Base-by-base conservation (phyloP, 2,329 filamentous ascomycete species). In the Orbilia oligospora region DNA sequence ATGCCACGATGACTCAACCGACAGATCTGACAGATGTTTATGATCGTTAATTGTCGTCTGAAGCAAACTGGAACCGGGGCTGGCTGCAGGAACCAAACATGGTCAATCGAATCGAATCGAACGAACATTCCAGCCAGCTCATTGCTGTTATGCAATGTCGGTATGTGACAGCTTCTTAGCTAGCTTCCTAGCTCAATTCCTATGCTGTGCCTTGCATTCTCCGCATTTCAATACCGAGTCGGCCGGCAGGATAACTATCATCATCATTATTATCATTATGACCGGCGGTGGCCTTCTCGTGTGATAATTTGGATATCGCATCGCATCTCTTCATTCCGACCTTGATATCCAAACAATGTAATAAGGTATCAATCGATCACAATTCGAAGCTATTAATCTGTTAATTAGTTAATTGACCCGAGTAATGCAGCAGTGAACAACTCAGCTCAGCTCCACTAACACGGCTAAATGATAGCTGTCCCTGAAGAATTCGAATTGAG, bases 151-250 rank as follows among this genome's bases (percentile, higher is more conserved):
- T 51, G 48, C 48, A 12, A 51, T 8, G 20, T 16, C 5, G 20
- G 9, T 22, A 48, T 36, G 33, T 36, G 33, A 12, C 33, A 36
- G 33, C 33, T 36, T 9, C 33, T n/a, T n/a, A 30, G 27, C 27
- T 30, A 36, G 33, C 8, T 36, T n/a, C 38, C 16, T 56, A 41
- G 55, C 55, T 38, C 33, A 24, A 58, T 41, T 61, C 36, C 20
- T n/a, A 14, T 14, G 30, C 33, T 30, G 56, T 61, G 56, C 36
- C 56, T 61, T 61, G 56, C 56, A 61, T 61, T 61, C 56, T 61
- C 56, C 56, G 14, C 56, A 44, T 27, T 44, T 61, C 10, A 61
- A 61, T 61, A 24, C 36, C 36, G 56, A 27, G 14, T 16, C 8
- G 20, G 18, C 24, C 51, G 24, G 51, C 27, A 58, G 53, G 30